Base-by-base conservation (phyloP, 208 protist genomes). In the Crithidia thermophila region DNA sequence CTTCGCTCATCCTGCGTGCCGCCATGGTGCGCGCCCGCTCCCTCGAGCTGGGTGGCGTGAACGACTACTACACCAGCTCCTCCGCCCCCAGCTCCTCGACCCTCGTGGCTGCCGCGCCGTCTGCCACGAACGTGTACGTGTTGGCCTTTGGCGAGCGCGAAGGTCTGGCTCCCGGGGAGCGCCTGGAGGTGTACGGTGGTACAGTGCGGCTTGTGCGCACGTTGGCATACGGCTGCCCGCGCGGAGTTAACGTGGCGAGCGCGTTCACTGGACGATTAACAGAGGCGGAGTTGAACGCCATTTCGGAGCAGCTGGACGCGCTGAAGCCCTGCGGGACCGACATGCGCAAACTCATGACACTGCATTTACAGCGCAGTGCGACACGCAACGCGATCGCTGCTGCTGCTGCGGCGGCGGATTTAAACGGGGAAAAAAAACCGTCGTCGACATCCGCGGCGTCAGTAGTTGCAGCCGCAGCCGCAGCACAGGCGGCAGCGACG, bases 121-220 rank as follows among this genome's bases (percentile, higher is more conserved):
- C 79, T 33, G 65, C 72, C 5, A 91, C 88, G 18, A 94, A 94
- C 74, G 80, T 85, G 28, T 94, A 76, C 59, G 79, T 85, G 6
- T 50, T 91, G 2, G 88, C 88, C 21, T 85, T 88, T 28, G 88
- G 85, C 0, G 76, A 77, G 39, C 66, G 70, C 50, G 88, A 94
- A 42, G 88, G 88, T 0, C 75, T 94, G 14, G 81, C 75, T 14
- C 58, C 75, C 16, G 85, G 85, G 0, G 83, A 86, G 69, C 76
- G 88, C 6, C 57, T 94, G 28, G 85, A 91, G 65, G 77, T 87
- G 53, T 91, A 87, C 68, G 88, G 83, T 36, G 51, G 47, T 14
- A 66, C 18, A 4, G 51, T 86, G 50, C 73, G 64, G 10, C 82
- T 94, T 31, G 63, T 88, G 20, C 79, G 77, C 58, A 82, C 73